Conservation (phyloP, 2,329 filamentous ascomycete species). For the Lithohypha guttulata region DNA sequence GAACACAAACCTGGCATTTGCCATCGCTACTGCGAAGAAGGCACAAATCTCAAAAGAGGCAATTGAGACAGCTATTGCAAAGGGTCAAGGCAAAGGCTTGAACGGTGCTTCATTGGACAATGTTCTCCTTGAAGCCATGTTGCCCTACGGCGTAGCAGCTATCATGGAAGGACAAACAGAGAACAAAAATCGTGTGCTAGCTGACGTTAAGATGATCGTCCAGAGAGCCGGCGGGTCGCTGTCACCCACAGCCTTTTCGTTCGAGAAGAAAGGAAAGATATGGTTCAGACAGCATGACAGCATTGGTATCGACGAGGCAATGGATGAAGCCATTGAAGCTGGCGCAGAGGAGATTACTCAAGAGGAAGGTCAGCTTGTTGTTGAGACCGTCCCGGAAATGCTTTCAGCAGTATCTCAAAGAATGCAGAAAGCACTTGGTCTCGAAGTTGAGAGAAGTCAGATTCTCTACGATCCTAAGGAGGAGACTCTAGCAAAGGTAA, state of each 20-base stretch:
- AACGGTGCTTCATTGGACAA: constrained; percentile 61
- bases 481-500: constrained; percentile 61
- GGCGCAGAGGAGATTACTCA: constrained; percentile 51
- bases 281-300: constrained; percentile 49
- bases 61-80: constrained; percentile 77
- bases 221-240: constrained; percentile 60
- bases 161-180: constrained; percentile 74
- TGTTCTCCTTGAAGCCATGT: constrained; percentile 34
- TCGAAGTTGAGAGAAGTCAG: constrained; percentile 63
- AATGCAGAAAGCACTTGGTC: constrained; percentile 50
- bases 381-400: constrained; percentile 58
- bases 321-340: constrained; percentile 75
- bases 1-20: constrained; percentile 65
- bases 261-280: constrained; percentile 67
- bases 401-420: constrained; percentile 54
- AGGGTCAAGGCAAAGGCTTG: constrained; percentile 73
- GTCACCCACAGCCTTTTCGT: constrained; percentile 72
- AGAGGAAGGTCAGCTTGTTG: constrained; percentile 59
- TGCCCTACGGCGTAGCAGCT: constrained; percentile 40
- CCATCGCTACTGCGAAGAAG: constrained; percentile 70
- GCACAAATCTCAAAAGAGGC: constrained; percentile 70
- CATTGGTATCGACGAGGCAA: constrained; percentile 54
- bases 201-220: constrained; percentile 60
- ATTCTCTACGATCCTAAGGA: constrained; percentile 78
- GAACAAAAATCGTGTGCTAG: constrained; percentile 60